Percentiles rank a stretch among this genome's conserved stretches.
Evolutionary conservation across 169 alveolate genomes (phyloP).

Genomic region (Babesia bovis): DNA sequence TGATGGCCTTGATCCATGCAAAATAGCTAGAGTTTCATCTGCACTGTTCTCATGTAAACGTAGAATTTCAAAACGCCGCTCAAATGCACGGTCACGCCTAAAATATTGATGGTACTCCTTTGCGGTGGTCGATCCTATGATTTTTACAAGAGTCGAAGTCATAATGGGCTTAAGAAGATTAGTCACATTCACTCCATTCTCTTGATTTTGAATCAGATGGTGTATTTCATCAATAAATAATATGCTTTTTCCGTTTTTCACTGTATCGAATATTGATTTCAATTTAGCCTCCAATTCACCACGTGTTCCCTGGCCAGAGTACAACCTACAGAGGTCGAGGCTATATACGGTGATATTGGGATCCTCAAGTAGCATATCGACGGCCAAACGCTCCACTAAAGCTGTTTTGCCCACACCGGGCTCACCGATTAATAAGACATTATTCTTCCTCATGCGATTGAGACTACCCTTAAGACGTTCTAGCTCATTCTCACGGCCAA

Average conservation of each 20-base stretch:
- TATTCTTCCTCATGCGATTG: slow-evolving; percentile 79
- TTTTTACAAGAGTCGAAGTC: slow-evolving; percentile 59
- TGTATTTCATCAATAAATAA: slow-evolving; percentile 71
- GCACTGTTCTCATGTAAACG: slow-evolving; percentile 58
- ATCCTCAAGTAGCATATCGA: slow-evolving; percentile 45
- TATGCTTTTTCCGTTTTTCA: slow-evolving; percentile 54
- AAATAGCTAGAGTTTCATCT: slow-evolving; percentile 50
- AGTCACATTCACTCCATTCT: slow-evolving; percentile 62
- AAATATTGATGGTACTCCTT: slow-evolving; percentile 64
- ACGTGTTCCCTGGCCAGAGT: slow-evolving; percentile 62
- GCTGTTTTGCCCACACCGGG: slow-evolving; percentile 76
- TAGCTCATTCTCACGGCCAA: slow-evolving; percentile 74
- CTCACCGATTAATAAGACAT: slow-evolving; percentile 72
- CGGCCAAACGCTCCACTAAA: slow-evolving; percentile 61
- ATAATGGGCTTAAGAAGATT: slow-evolving; percentile 59
- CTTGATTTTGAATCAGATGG: slow-evolving; percentile 63
- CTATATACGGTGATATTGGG: slow-evolving; percentile 62
- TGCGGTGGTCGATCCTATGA: slow-evolving; percentile 69
- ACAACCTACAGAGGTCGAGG: slow-evolving; percentile 64
- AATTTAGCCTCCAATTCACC: slow-evolving; percentile 32
- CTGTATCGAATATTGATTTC: slow-evolving; percentile 58
- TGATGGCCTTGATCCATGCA: slow-evolving; percentile 55
- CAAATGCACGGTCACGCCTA: slow-evolving; percentile 67
- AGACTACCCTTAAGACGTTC: slow-evolving; percentile 75
- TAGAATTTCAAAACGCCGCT: slow-evolving; percentile 67